phyloP scores from a whole-genome alignment of 2,329 filamentous ascomycete genomes.

The Metarhizium sp. region DNA sequence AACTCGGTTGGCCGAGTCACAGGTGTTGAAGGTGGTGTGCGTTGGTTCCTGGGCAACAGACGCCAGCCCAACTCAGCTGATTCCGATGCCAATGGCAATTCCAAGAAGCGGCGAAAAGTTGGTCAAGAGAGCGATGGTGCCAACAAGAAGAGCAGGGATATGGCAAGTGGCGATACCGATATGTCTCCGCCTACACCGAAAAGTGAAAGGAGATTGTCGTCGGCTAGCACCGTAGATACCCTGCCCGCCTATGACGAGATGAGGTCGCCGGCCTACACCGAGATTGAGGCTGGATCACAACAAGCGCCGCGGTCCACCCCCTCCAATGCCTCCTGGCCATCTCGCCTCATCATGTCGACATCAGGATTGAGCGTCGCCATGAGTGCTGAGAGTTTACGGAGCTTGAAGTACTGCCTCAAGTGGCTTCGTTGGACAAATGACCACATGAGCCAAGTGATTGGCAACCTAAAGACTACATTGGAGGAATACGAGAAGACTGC shows the following conservation, averaged over 20 bases:
- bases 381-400: slow-evolving; percentile 77
- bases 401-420: slow-evolving; percentile 73
- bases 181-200: slow-evolving; percentile 18
- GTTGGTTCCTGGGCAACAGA: slow-evolving; percentile 66
- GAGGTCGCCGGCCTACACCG: slow-evolving; percentile 65
- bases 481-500: slow-evolving; percentile 62
- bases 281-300: slow-evolving; percentile 32
- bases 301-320: slow-evolving; percentile 18
- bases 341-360: slow-evolving; percentile 78
- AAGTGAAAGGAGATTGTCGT: slow-evolving; percentile 46
- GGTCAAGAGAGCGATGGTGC: slow-evolving; percentile 27
- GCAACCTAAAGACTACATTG: slow-evolving; percentile 63
- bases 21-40: slow-evolving; percentile 76
- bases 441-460: slow-evolving; percentile 67
- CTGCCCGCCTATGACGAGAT: slow-evolving; percentile 78
- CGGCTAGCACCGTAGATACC: slow-evolving; percentile 60
- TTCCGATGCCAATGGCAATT: slow-evolving; percentile 33
- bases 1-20: slow-evolving; percentile 75
- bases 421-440: slow-evolving; percentile 76
- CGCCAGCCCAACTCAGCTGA: slow-evolving; percentile 40
- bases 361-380: slow-evolving; percentile 87
- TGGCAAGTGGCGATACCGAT: slow-evolving; percentile 11
- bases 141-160: slow-evolving; percentile 10
- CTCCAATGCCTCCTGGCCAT: slow-evolving; percentile 54
- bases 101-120: slow-evolving; percentile 51